phyloP scores from a whole-genome alignment of 2,329 filamentous ascomycete genomes.

The Fusarium sulawesiense region DNA sequence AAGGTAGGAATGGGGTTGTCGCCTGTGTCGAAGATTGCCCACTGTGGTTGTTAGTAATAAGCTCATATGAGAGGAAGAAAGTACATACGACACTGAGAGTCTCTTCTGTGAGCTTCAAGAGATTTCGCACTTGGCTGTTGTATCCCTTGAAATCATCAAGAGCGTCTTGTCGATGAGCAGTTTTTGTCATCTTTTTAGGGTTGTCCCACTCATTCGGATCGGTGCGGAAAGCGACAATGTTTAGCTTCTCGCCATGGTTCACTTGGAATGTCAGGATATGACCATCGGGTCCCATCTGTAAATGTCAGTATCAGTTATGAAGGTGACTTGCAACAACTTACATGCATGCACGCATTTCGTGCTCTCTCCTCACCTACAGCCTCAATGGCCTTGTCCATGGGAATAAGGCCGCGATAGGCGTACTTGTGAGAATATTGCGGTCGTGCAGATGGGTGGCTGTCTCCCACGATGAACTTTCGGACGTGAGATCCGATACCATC shows the following conservation, averaged over 20 bases:
- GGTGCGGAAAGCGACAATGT: slow-evolving; percentile 61
- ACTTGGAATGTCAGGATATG: slow-evolving; percentile 71
- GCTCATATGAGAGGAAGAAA: accelerated
- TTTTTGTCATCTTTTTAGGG: slow-evolving; percentile 27
- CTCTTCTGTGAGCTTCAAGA: slow-evolving; percentile 48
- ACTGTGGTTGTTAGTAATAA: slow-evolving; percentile 47
- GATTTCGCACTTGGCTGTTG: slow-evolving; percentile 45
- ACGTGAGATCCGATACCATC: slow-evolving; percentile 72
- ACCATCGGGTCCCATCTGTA: slow-evolving; percentile 58
- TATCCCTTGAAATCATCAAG: slow-evolving; percentile 52
- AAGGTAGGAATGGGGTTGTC: slow-evolving; percentile 57
- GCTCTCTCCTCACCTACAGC: slow-evolving; percentile 57
- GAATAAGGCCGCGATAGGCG: slow-evolving; percentile 62
- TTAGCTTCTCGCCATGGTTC: slow-evolving; percentile 65
- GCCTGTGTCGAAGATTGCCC: slow-evolving; percentile 60
- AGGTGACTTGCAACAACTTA: slow-evolving; percentile 5
- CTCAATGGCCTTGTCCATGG: slow-evolving; percentile 64
- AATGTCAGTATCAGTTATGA: not conserved
- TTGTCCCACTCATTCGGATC: slow-evolving; percentile 48
- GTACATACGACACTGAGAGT: slow-evolving; percentile 40
- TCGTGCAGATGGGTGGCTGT: slow-evolving; percentile 52
- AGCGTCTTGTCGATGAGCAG: slow-evolving; percentile 49
- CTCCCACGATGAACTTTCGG: slow-evolving; percentile 61
- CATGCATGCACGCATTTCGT: slow-evolving; percentile 46
- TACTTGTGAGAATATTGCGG: slow-evolving; percentile 65